Base-by-base conservation (phyloP, 805 yeast genomes). In the Yamadazyma phyllophila region DNA sequence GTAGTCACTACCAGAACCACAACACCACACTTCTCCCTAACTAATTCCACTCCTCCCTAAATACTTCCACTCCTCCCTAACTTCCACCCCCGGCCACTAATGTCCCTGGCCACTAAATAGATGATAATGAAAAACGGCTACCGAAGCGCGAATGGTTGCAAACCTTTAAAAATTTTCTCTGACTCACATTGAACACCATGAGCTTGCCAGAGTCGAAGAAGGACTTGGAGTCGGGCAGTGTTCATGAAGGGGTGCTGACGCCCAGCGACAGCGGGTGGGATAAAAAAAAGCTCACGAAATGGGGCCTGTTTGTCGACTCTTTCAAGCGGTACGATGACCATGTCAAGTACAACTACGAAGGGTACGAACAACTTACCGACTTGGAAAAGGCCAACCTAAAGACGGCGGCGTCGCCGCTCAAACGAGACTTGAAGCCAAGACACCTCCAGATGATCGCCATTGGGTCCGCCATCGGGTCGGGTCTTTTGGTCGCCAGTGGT, bases 271-370 rank as follows among this genome's bases (percentile, higher is more conserved):
- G 26, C 32, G 40, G 27, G 8, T 10, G 12, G 10, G 32, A 37
- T 7, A n/a, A 13, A 20, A 43, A 36, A 31, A 16, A 15, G 14
- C 13, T 13, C 16, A 35, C 38, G 26, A 67, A 61, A 55, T 75
- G 79, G 79, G 65, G 62, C 43, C 54, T 55, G 20, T 69, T 78
- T 53, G 73, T 65, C 50, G 80, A 78, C 56, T 76, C 82, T 4
- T 78, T 78, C 65, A 76, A 67, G 56, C 17, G 64, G 56, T 29
- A 53, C 38, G 51, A 49, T 27, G 47, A 53, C 13, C 62, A 65
- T 45, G 54, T 50, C 10, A 55, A 51, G 5, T 53, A 53, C 20
- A 55, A 52, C 7, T 51, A 50, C 31, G 61, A 54, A 45, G 55
- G 51, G 11, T 44, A 46, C 36, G 45, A 51, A 41, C 42, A 46